These are phyloP conservation scores for Diaporthe citrichinensis DNA, from an alignment of 2,329 filamentous ascomycete genomes.

Conservation along the genomic window DNA sequence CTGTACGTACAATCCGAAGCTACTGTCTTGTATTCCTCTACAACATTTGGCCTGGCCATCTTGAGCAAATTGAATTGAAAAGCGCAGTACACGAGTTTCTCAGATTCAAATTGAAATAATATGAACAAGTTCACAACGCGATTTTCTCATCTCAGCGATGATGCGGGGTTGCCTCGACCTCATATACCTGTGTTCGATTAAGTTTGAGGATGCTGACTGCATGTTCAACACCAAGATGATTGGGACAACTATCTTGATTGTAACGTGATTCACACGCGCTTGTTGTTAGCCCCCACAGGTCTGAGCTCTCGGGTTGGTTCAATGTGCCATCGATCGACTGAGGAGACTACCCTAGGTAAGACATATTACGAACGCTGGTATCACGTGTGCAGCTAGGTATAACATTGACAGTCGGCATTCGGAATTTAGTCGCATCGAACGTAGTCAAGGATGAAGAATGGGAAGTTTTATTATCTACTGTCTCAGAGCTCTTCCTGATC, in stretches of 20 bases:
- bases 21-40: not conserved
- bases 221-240: not conserved
- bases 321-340: not conserved
- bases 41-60: not conserved
- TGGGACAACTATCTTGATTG: not conserved
- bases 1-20: slow-evolving; percentile 5
- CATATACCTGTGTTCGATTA: not conserved
- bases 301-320: not conserved
- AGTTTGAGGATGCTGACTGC: slow-evolving; percentile 9
- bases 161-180: slow-evolving; percentile 1
- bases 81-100: not conserved
- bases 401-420: not conserved
- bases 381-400: not conserved
- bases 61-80: not conserved
- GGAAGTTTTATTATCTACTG: not conserved
- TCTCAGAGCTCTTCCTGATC: not conserved
- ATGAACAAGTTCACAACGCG: not conserved
- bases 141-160: not conserved
- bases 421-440: not conserved
- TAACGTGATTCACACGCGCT: not conserved
- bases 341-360: no score
- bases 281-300: no score
- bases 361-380: not conserved
- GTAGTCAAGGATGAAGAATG: not conserved
- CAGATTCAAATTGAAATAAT: not conserved